Evolutionary conservation across 169 alveolate genomes (phyloP), one percentile per base, ranked within the genome.

Genomic region (Sarcocystis neurona): DNA sequence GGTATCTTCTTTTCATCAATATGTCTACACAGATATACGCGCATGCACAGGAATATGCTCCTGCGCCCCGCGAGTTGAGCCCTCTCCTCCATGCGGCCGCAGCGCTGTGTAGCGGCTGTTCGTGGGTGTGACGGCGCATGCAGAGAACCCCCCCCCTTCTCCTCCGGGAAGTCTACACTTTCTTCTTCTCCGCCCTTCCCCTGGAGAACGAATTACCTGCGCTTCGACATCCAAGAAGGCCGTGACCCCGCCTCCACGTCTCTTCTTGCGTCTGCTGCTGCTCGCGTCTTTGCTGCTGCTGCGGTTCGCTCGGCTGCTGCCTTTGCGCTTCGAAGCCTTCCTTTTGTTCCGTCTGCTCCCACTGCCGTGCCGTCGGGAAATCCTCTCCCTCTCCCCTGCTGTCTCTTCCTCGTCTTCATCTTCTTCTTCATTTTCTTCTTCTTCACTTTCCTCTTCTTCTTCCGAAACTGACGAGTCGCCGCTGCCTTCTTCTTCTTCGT

Each of bases 181-280:
- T 12, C 30, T 20, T 20, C 20, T 53, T 20, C 75, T 63, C 10
- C 5, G 30, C 39, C 75, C 75, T 74, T 15, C 4, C 15, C 48
- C 82, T 23, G 6, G 37, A 20, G 8, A 18, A 20, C 46, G 10
- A 37, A 12, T 74, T 32, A 79, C 87, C 75, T 79, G 87, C 1
- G 87, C 87, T 32, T 79, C 87, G 39, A 79, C 87, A 79, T 79
- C 87, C 56, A 79, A 50, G 87, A 79, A 79, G 53, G 87, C 87
- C 23, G 27, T 79, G 41, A 79, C 87, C 2, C 75, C 75, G 12
- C 75, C 63, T 50, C 87, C 2, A 0, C 87, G 70, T 79, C 53
- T 79, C 53, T 72, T 72, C 23, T n/a, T n/a, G n/a, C n/a, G n/a
- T n/a, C n/a, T n/a, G n/a, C 82, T 27, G 30, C 34, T 27, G 39